These are phyloP conservation scores for Sporobolus alterniflorus DNA, from an alignment of 202 grass and related monocot genomes.

Conservation along the genomic window DNA sequence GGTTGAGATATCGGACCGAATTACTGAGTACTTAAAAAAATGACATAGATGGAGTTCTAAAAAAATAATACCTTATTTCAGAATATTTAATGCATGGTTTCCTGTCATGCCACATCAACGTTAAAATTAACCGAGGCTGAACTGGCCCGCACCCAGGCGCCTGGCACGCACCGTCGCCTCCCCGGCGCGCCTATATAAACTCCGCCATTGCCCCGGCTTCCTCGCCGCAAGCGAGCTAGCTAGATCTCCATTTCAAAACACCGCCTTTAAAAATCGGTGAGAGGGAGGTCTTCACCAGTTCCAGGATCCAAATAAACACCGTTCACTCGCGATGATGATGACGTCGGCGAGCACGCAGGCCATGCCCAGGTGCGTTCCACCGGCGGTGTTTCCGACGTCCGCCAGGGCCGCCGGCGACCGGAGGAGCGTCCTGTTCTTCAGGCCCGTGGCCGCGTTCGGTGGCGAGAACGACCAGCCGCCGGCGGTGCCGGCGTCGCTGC, in stretches of 20 bases:
- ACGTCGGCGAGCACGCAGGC: slow-evolving; percentile 38
- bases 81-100: not conserved
- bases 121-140: slow-evolving; percentile 52
- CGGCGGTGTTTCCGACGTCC: slow-evolving; percentile 13
- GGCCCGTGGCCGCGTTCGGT: slow-evolving; percentile 25
- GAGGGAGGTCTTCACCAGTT: not conserved
- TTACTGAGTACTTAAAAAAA: not conserved
- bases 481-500: slow-evolving; percentile 49
- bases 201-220: slow-evolving; percentile 43
- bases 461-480: not conserved
- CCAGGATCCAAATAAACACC: not conserved
- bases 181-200: slow-evolving; percentile 43
- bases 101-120: too few species aligned
- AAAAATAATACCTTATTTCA: not conserved
- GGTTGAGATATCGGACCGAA: not conserved
- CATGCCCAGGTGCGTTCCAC: slow-evolving; percentile 34
- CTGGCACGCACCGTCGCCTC: slow-evolving; percentile 30
- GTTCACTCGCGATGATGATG: slow-evolving; percentile 5
- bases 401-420: not conserved
- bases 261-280: slow-evolving; percentile 35
- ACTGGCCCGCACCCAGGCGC: slow-evolving; percentile 44
- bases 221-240: not conserved
- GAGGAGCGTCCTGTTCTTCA: slow-evolving; percentile 4
- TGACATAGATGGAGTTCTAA: not conserved
- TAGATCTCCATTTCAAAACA: slow-evolving; percentile 20